Percentiles rank a stretch among this genome's conserved stretches.
Conservation (phyloP, 257 asterid genomes). For the Przewalskia tangutica region DNA sequence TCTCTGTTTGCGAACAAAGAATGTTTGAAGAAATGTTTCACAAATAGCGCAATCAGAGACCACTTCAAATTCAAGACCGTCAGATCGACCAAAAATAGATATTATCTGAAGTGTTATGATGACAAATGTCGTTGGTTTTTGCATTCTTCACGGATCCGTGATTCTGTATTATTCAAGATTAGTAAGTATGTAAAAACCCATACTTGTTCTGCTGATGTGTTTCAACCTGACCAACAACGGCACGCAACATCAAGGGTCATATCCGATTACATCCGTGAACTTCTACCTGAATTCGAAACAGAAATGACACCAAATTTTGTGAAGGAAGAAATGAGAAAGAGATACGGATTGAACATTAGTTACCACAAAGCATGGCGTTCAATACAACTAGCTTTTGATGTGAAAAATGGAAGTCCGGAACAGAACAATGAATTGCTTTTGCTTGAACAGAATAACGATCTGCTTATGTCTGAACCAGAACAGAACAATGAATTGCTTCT, state of each 20-base stretch:
- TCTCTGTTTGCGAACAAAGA: background rate
- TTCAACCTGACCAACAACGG: conserved; percentile 4
- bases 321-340: conserved; percentile 7
- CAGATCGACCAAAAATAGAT: background rate
- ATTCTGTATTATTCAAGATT: background rate
- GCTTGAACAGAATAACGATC: no score
- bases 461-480: background rate
- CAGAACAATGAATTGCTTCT: background rate
- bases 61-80: background rate
- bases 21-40: conserved; percentile 3
- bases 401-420: conserved; percentile 2
- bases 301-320: conserved; percentile 8
- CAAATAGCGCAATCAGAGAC: background rate
- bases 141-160: background rate
- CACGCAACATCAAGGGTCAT: conserved; percentile 5
- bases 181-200: background rate
- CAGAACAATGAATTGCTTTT: background rate
- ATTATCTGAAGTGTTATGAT: conserved; percentile 1
- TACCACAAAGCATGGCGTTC: conserved; percentile 9
- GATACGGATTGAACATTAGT: conserved; percentile 1
- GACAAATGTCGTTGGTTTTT: background rate
- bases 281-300: conserved; percentile 4
- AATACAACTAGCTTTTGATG: conserved; percentile 5
- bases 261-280: conserved; percentile 3
- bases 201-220: conserved; percentile 4